These are phyloP conservation scores for Camellia sinensis DNA, from an alignment of 148 eudicot species.

Conservation along the genomic window DNA sequence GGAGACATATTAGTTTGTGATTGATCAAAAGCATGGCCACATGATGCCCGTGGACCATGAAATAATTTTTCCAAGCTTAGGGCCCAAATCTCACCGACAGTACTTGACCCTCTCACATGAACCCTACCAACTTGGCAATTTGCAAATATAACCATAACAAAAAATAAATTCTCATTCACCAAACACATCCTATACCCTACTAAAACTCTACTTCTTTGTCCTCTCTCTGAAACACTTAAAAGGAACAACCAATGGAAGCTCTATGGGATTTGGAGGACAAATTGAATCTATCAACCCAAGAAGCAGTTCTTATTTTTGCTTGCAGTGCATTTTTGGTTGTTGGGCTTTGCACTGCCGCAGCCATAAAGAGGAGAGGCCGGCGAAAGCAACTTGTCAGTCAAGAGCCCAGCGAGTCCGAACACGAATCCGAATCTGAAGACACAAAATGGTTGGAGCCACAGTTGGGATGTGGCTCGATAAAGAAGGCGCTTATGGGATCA, in stretches of 20 bases:
- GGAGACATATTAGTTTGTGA: too few species aligned
- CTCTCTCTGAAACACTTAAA: not conserved
- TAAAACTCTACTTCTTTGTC: not conserved
- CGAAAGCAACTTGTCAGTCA: constrained; percentile 11
- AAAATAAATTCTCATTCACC: not conserved
- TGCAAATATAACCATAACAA: constrained; percentile 15
- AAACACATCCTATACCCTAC: not conserved
- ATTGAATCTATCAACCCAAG: constrained; percentile 55
- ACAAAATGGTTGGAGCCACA: not conserved
- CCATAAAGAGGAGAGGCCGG: constrained; percentile 20
- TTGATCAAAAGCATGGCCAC: too few species aligned
- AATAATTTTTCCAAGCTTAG: not conserved
- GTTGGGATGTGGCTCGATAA: constrained; percentile 24
- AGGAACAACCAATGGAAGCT: constrained; percentile 39
- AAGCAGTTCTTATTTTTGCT: constrained; percentile 35
- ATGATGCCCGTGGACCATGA: too few species aligned
- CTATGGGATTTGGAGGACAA: constrained; percentile 73
- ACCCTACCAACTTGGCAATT: constrained; percentile 3
- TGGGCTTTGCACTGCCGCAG: constrained; percentile 29
- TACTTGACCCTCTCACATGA: constrained; percentile 7
- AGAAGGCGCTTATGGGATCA: constrained; percentile 38
- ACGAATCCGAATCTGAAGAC: not conserved
- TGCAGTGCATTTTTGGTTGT: constrained; percentile 35
- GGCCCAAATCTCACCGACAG: constrained; percentile 22
- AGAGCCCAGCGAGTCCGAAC: constrained; percentile 13